These are phyloP conservation scores for Pelargonium exstipulatum DNA, from an alignment of 441 rosid species.

Conservation along the genomic window DNA sequence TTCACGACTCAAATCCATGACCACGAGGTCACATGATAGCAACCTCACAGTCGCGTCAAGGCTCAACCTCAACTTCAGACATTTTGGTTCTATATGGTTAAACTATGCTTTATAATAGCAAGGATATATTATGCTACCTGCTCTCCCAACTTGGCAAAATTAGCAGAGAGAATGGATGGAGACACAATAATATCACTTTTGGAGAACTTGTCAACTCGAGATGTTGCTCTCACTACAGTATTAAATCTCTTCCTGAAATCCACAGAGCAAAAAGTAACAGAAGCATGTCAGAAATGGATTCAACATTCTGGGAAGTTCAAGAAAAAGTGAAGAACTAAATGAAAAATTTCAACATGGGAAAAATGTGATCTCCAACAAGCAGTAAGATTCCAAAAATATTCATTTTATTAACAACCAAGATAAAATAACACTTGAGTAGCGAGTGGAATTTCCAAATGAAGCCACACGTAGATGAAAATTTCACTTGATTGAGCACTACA, in stretches of 20 bases:
- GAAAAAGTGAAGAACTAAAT: not conserved
- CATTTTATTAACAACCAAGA: not conserved
- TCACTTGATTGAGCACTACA: not conserved
- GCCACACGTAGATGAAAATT: not conserved
- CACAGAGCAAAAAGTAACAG: constrained; percentile 13
- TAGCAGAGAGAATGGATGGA: constrained; percentile 90
- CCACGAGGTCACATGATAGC: too few species aligned
- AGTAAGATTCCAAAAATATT: not conserved
- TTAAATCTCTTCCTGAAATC: constrained; percentile 47
- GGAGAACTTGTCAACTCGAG: constrained; percentile 87
- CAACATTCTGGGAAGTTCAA: not conserved
- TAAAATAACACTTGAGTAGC: not conserved
- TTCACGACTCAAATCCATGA: too few species aligned
- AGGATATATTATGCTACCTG: constrained; percentile 42
- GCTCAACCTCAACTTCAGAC: too few species aligned
- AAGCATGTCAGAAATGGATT: constrained; percentile 19
- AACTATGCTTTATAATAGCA: not conserved
- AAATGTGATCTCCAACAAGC: not conserved
- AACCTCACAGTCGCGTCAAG: too few species aligned
- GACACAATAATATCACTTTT: constrained; percentile 80
- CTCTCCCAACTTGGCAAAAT: constrained; percentile 84
- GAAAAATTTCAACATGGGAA: not conserved
- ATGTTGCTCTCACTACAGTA: constrained; percentile 57
- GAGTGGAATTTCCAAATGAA: not conserved
- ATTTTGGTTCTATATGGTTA: not conserved